Evolutionary conservation across 208 protist species (phyloP), one percentile per base, ranked within the genome.

Genomic region (Naegleria lovaniensis): DNA sequence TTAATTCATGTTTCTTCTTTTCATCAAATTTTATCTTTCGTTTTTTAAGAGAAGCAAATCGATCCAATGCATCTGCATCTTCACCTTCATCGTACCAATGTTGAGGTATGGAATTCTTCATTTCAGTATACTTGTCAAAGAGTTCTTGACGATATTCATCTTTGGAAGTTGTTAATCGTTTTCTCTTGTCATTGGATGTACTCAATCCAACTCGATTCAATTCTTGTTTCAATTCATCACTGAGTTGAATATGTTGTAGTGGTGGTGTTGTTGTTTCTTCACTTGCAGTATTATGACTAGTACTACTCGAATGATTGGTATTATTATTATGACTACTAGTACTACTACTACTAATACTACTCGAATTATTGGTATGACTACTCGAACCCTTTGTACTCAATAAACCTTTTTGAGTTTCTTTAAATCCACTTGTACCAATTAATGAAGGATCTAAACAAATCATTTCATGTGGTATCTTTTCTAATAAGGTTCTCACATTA

Each of bases 381-480:
- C n/a, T n/a, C n/a, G n/a, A n/a, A n/a, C n/a, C n/a, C n/a, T n/a
- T n/a, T 48, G 5, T 7, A 48, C 43, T 48, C 43, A 48, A 48
- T 48, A 48, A 1, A 48, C 43, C 43, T 7, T 48, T 48, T 48
- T 48, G 43, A 3, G n/a, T 67, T 67, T 67, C 48, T 67, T 29
- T 67, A 0, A 33, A 15, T 29, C 85, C 85, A 22, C n/a, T n/a
- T 5, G 85, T 89, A 89, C 85, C 85, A 89, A 89, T 89, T 4
- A 67, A 43, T 15, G 29, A 19, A n/a, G 41, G 43, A 67, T 90
- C 55, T 9, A 90, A 87, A 59, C n/a, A 48, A 43, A 90, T 90
- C 48, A 67, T 90, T 55, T 90, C 89, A 29, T 16, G 36, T 38
- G 86, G 85, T 38, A 92, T 84, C 36, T 92, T 92, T 58, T 92